phyloP scores from a whole-genome alignment of 2,329 filamentous ascomycete genomes.

The Setomelanomma holmii region DNA sequence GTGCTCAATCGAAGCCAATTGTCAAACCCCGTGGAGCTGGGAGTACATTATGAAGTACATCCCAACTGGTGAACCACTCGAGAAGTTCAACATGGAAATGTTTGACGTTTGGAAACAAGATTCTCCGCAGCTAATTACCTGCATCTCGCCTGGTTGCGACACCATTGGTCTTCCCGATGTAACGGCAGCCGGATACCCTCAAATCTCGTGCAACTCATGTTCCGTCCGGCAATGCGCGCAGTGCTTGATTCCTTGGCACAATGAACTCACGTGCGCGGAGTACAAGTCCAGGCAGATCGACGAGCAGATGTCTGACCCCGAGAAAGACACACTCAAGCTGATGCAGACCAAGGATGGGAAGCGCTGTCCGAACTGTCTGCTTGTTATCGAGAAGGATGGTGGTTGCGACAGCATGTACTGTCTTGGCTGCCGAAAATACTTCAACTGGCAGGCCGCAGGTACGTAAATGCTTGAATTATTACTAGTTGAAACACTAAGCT shows the following conservation, averaged over 20 bases:
- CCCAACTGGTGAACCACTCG: constrained; percentile 16
- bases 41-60: constrained; percentile 28
- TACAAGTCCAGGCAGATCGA: constrained; percentile 21
- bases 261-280: constrained; percentile 31
- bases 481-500: not conserved
- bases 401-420: constrained; percentile 38
- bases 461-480: constrained; percentile 1
- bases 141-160: constrained; percentile 19
- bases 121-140: constrained; percentile 16
- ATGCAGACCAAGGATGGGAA: constrained; percentile 35
- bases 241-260: constrained; percentile 35
- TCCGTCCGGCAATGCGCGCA: constrained; percentile 24
- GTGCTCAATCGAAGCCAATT: constrained; percentile 34
- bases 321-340: constrained; percentile 28
- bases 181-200: constrained; percentile 29
- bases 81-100: constrained; percentile 36
- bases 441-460: constrained; percentile 35
- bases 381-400: constrained; percentile 41
- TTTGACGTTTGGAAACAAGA: constrained; percentile 28
- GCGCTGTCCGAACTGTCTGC: constrained; percentile 38
- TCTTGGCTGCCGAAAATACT: constrained; percentile 28
- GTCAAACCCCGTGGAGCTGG: constrained; percentile 25
- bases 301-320: constrained; percentile 26
- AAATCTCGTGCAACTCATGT: constrained; percentile 31
- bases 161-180: constrained; percentile 23